A percentile compares a stretch with the other conserved stretches of the same genome.
Conservation (phyloP, 2,329 filamentous ascomycete genomes). For the Metarhizium guizhouense region DNA sequence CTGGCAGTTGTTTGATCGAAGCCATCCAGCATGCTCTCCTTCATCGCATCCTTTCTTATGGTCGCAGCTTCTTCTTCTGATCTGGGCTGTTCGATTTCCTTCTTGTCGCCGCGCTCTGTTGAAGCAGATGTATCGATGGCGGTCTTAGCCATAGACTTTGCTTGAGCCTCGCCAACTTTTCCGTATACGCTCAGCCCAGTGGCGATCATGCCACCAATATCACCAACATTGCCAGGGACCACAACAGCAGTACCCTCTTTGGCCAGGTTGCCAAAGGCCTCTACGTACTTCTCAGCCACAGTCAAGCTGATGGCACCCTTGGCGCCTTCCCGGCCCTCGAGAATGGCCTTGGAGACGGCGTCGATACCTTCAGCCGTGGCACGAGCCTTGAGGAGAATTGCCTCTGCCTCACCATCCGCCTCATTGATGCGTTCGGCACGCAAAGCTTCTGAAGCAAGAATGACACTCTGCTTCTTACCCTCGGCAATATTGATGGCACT, state of each 20-base stretch:
- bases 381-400: slow-evolving; percentile 74
- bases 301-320: slow-evolving; percentile 77
- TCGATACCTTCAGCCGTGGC: slow-evolving; percentile 87
- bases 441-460: slow-evolving; percentile 87
- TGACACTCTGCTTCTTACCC: slow-evolving; percentile 93
- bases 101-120: slow-evolving; percentile 9
- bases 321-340: slow-evolving; percentile 62
- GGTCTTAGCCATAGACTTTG: slow-evolving; percentile 53
- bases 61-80: slow-evolving; percentile 9
- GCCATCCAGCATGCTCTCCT: slow-evolving; percentile 31
- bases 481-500: slow-evolving; percentile 98
- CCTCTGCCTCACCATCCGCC: slow-evolving; percentile 87
- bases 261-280: slow-evolving; percentile 84
- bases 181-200: slow-evolving; percentile 92
- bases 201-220: slow-evolving; percentile 94
- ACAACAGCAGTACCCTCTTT: slow-evolving; percentile 94
- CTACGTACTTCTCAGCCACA: slow-evolving; percentile 96
- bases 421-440: slow-evolving; percentile 87
- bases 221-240: slow-evolving; percentile 92
- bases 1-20: slow-evolving; percentile 28
- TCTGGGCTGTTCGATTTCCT: slow-evolving; percentile 10
- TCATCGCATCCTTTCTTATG: slow-evolving; percentile 18
- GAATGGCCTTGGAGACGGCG: slow-evolving; percentile 69
- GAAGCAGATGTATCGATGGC: slow-evolving; percentile 22
- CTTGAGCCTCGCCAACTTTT: slow-evolving; percentile 78